Conservation (phyloP, 179 eudicot genomes). For the Heliamphora pulchella region DNA sequence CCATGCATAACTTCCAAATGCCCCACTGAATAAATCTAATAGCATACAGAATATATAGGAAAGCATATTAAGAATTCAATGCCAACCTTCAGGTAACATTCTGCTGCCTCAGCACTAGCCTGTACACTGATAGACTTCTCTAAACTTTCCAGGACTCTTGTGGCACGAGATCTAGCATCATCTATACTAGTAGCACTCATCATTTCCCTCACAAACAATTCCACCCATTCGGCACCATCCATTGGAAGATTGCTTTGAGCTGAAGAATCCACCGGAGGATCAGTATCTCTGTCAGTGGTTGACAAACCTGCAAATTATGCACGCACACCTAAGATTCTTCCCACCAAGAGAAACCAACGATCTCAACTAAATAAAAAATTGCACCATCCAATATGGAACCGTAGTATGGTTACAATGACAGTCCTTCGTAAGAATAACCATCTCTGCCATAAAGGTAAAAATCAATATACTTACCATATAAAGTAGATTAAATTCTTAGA, state of each 20-base stretch:
- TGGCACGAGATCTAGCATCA: constrained; percentile 73
- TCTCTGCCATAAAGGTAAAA: not conserved
- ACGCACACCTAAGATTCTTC: not conserved
- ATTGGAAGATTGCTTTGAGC: constrained; percentile 32
- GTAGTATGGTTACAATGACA: not conserved
- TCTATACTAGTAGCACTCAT: constrained; percentile 59
- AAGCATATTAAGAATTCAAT: not conserved
- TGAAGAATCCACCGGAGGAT: constrained; percentile 26
- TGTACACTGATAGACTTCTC: constrained; percentile 55
- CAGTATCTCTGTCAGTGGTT: constrained; percentile 29
- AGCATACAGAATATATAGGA: not conserved
- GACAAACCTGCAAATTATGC: constrained; percentile 23
- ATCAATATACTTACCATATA: not conserved
- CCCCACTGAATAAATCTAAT: not conserved
- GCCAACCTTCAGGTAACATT: constrained; percentile 50
- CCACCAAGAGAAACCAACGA: not conserved
- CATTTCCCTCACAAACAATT: constrained; percentile 68
- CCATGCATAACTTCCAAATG: not conserved
- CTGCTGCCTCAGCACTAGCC: constrained; percentile 45
- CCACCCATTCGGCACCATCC: constrained; percentile 85
- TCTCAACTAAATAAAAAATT: not conserved
- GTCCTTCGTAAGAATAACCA: not conserved
- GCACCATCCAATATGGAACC: not conserved
- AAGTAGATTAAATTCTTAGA: not conserved
- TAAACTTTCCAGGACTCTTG: constrained; percentile 52